Evolutionary conservation across 2,329 filamentous ascomycete species (phyloP).

Genomic region (Diaporthe sp.): DNA sequence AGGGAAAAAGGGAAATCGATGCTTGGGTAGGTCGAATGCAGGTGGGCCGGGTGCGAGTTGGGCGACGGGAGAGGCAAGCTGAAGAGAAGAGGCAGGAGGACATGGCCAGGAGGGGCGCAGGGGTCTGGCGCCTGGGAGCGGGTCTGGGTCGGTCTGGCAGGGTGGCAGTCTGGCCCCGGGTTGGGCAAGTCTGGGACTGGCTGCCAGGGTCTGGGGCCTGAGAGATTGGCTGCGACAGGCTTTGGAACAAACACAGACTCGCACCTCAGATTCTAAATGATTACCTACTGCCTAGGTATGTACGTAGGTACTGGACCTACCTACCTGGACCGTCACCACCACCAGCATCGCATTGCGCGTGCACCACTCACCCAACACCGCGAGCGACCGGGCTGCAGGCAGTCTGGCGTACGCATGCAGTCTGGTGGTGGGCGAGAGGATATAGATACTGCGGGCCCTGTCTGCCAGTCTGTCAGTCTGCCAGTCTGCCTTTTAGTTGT

Average conservation of each 20-base stretch:
- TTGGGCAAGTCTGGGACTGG: conserved; percentile 7
- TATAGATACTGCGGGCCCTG: not conserved
- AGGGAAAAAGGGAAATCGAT: conserved; percentile 23
- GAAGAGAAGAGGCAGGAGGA: not conserved
- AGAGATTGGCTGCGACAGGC: conserved; percentile 30
- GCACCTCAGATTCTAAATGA: not conserved
- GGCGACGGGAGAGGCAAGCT: conserved; percentile 8
- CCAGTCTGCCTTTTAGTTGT: not conserved
- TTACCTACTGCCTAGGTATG: not conserved
- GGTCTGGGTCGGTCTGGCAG: conserved; percentile 6
- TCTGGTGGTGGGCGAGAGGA: no score
- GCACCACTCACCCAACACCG: no score
- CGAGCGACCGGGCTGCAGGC: no score
- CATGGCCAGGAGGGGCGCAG: not conserved
- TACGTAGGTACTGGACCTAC: not conserved
- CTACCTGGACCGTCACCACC: not conserved
- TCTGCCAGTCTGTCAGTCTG: not conserved
- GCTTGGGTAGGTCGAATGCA: conserved; percentile 23
- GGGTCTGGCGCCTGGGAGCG: not conserved
- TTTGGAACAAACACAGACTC: conserved; percentile 11
- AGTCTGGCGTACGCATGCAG: no score
- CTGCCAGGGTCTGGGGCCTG: conserved; percentile 23
- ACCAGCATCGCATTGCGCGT: not conserved
- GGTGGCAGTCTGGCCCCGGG: not conserved
- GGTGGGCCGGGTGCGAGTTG: conserved; percentile 10